Evolutionary conservation across 2,329 filamentous ascomycete species (phyloP), one percentile per base, ranked within the genome.

Genomic region (Hymenoscyphus scutula): DNA sequence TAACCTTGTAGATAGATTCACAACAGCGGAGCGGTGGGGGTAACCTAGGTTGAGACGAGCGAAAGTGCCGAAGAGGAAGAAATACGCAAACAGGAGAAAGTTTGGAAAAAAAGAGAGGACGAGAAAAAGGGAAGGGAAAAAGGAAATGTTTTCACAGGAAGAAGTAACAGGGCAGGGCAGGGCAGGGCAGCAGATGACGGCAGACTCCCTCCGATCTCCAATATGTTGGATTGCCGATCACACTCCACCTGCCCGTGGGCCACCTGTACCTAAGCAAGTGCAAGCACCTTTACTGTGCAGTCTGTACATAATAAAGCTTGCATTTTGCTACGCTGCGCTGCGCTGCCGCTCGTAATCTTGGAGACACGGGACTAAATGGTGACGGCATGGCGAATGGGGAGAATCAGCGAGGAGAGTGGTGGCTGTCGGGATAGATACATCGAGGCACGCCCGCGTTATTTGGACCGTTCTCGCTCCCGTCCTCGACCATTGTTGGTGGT

Each of bases 221-320:
- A 23, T 23, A 48, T 23, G 11, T 23, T n/a, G 45, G 10, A 11
- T 23, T 23, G 34, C 34, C 19, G 45, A 48, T 48, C 45, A 48
- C 45, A 48, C 45, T 48, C 45, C 34, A 37, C 45, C 45, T 48
- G 45, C 19, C 19, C n/a, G 45, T 48, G 45, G 45, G 45, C 45
- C 45, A 23, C n/a, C n/a, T 19, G 5, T 19, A 23, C n/a, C n/a
- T 19, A 13, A 23, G 45, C 10, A 48, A 37, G 34, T 13, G 45
- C 10, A 48, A 37, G 34, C 34, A 15, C 34, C 34, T 37, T 37
- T 37, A 37, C 34, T 37, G 34, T 37, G 17, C 34, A 37, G 13
- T n/a, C n/a, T n/a, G n/a, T 15, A 37, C 3, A 13, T 17, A 17
- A 17, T 41, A 11, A 11, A 48, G 19, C 45, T 13, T 48, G 45